Evolutionary conservation across 2,329 filamentous ascomycete species (phyloP).

Genomic region (Penicillium sp.): DNA sequence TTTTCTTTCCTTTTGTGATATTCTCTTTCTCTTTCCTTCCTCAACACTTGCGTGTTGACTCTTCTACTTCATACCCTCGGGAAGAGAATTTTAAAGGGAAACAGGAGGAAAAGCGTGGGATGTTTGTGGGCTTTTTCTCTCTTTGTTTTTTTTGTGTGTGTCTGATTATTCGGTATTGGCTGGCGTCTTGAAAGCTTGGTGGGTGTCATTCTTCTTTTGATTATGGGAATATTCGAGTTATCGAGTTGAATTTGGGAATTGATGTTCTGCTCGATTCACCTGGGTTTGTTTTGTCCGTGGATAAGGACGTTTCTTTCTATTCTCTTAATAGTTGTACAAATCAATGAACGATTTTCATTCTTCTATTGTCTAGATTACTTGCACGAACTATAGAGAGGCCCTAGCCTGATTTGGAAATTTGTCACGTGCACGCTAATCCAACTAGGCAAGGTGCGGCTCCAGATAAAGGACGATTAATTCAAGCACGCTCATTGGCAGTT

Average conservation of each 20-base stretch:
- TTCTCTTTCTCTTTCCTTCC: neutral
- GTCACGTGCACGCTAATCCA: no score
- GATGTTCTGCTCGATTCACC: neutral
- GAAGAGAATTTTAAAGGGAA: neutral
- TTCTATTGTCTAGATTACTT: no score
- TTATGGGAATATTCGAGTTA: neutral
- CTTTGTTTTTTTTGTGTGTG: constrained; percentile 4
- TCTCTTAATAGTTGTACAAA: neutral
- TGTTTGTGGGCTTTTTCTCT: neutral
- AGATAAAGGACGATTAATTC: no score
- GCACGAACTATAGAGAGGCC: no score
- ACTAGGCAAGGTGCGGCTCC: no score
- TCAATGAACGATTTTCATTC: neutral
- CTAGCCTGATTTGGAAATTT: no score
- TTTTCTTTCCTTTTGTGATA: neutral
- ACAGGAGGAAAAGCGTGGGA: no score
- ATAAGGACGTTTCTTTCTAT: neutral
- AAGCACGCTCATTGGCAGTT: no score
- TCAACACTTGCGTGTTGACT: no score
- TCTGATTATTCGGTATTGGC: constrained; percentile 7
- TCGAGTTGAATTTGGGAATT: neutral
- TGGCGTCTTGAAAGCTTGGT: constrained; percentile 10
- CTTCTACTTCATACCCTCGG: neutral
- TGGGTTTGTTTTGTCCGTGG: constrained; percentile 3
- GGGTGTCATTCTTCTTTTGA: constrained; percentile 4